phyloP scores from a whole-genome alignment of 305 asterid species.

The Solanum aculeatissimum region DNA sequence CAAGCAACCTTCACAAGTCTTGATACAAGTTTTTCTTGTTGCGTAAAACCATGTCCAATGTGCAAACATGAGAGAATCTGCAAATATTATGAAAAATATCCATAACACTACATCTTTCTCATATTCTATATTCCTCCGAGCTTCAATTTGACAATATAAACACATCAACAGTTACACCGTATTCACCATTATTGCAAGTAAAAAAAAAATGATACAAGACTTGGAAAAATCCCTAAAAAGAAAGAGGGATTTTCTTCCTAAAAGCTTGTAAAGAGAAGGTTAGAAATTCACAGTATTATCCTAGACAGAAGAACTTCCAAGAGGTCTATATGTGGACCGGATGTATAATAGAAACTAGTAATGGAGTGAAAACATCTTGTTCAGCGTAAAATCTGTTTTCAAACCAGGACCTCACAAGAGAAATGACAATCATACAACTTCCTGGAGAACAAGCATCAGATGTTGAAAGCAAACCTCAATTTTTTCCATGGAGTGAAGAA shows the following conservation, averaged over 20 bases:
- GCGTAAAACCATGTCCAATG: neutral
- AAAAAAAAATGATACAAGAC: neutral
- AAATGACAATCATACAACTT: neutral
- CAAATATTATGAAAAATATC: neutral
- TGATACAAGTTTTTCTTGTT: neutral
- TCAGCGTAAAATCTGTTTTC: neutral
- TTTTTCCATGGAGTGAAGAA: slow-evolving; percentile 75
- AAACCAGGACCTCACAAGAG: neutral
- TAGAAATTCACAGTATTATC: neutral
- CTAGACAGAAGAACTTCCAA: neutral
- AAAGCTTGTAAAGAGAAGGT: neutral
- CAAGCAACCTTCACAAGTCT: neutral
- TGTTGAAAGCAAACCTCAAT: slow-evolving; percentile 48
- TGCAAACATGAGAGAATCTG: neutral
- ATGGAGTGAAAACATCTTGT: no score
- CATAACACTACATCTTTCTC: neutral
- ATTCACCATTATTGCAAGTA: neutral
- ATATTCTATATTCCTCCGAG: neutral
- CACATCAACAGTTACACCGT: neutral
- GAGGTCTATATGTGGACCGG: neutral
- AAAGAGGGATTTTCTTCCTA: neutral
- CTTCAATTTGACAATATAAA: neutral
- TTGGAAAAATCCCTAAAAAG: neutral
- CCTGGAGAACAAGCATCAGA: slow-evolving; percentile 8
- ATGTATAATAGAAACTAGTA: neutral